Base-by-base conservation (phyloP, 2,329 filamentous ascomycete genomes). In the Colletotrichum liaoningense region DNA sequence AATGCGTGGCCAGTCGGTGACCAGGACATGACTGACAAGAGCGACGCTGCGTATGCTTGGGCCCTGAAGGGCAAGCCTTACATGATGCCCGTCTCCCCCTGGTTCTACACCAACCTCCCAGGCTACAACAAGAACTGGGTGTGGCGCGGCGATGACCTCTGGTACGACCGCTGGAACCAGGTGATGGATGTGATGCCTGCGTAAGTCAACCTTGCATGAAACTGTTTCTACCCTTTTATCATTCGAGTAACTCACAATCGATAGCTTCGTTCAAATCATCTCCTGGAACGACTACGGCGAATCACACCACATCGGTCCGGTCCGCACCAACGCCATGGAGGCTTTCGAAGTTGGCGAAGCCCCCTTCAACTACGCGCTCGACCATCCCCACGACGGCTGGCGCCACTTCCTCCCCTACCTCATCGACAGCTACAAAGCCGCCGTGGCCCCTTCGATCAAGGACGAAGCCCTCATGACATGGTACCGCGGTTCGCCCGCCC, bases 81-180 rank as follows among this genome's bases (percentile, higher is more conserved):
- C 75, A 89, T 90, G 85, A 89, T 89, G 86, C 84, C 87, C 2
- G 85, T 89, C n/a, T 87, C 86, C 0, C 88, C 89, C 0, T 90
- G 88, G 88, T 91, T 91, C 79, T 91, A 87, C 79, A 91, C 90
- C 62, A 88, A 90, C 71, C 81, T 91, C 3, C 86, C 88, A 0
- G 82, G 83, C 7, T 91, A 86, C 76, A 79, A 82, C 55, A 92
- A 92, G 81, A 90, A 91, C 77, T 93, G 90, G 90, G 82, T 91
- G 6, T 93, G 88, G 84, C 85, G 86, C 26, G 88, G 89, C n/a
- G 90, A 92, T 75, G 83, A 87, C 68, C 80, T 92, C 14, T 93
- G 91, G 90, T 86, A 85, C 74, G 83, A 89, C 67, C 87, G 90
- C 9, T 92, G 90, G 90, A 80, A 84, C 11, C 77, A 84, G 86